These are phyloP conservation scores for Musa beccarii DNA, from an alignment of 176 grass and related monocot species.

Conservation along the genomic window DNA sequence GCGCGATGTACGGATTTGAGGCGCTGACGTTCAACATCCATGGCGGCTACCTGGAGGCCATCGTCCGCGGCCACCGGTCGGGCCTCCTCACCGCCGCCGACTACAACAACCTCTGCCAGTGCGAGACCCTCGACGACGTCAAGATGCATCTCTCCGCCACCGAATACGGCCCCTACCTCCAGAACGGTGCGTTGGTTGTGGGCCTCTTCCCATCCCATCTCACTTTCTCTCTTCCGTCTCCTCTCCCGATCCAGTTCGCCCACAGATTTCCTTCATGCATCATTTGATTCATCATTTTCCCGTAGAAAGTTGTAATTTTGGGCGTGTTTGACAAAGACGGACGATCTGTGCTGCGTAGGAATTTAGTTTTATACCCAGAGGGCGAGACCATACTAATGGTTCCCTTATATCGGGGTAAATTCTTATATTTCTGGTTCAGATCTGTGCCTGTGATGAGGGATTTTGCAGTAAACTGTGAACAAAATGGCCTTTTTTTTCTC, in stretches of 20 bases:
- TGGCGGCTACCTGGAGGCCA: slow-evolving; percentile 91
- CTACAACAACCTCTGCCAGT: slow-evolving; percentile 99
- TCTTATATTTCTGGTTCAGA: background rate
- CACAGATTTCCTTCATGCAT: too few relatives aligned
- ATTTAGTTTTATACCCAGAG: background rate
- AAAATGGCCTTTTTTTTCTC: background rate
- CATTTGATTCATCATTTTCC: background rate
- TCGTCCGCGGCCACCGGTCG: slow-evolving; percentile 80
- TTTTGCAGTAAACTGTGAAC: background rate
- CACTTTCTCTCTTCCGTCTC: background rate
- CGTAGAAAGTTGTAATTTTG: background rate
- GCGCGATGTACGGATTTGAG: slow-evolving; percentile 84
- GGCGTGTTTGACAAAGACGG: background rate
- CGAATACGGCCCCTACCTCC: slow-evolving; percentile 83
- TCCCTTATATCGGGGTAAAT: background rate
- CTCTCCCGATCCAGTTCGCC: background rate
- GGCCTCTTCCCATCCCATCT: background rate
- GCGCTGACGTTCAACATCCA: slow-evolving; percentile 94
- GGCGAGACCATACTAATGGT: too few relatives aligned
- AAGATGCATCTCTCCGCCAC: slow-evolving; percentile 99
- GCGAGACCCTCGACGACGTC: slow-evolving; percentile 92
- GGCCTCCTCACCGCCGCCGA: slow-evolving; percentile 82
- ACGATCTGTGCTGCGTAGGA: background rate
- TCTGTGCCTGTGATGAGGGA: background rate
- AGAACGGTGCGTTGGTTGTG: slow-evolving; percentile 52